These are phyloP conservation scores for Cyclotella kingstonii DNA, from an alignment of 108 stramenopile species.

Conservation along the genomic window DNA sequence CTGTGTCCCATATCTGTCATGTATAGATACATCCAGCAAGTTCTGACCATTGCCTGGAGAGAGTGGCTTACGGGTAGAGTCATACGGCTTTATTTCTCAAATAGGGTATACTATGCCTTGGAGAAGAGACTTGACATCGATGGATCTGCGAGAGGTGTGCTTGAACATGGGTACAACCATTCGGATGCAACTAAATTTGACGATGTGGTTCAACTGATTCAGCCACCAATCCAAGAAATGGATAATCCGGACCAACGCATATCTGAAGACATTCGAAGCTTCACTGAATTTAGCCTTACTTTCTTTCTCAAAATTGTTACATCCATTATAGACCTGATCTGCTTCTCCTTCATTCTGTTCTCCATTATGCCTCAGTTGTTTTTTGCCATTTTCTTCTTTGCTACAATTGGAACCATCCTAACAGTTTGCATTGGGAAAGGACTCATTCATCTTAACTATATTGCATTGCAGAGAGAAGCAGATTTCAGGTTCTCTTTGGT, in stretches of 20 bases:
- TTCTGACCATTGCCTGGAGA: slow-evolving; percentile 63
- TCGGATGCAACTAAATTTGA: too few species aligned
- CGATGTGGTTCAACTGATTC: too few species aligned
- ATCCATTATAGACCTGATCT: slow-evolving; percentile 60
- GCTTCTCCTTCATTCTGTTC: slow-evolving; percentile 67
- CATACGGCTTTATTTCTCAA: slow-evolving; percentile 52
- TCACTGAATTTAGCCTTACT: slow-evolving; percentile 60
- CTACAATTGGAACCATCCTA: slow-evolving; percentile 45
- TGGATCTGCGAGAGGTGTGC: neutral
- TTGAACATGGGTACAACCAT: neutral
- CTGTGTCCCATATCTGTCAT: slow-evolving; percentile 78
- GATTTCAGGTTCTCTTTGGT: slow-evolving; percentile 76
- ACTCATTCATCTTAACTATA: slow-evolving; percentile 63
- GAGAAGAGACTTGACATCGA: slow-evolving; percentile 27
- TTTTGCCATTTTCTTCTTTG: slow-evolving; percentile 60
- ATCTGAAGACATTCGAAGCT: slow-evolving; percentile 67
- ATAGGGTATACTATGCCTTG: slow-evolving; percentile 58
- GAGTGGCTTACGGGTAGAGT: slow-evolving; percentile 81
- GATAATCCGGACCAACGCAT: slow-evolving; percentile 83
- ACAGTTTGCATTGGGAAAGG: slow-evolving; percentile 45
- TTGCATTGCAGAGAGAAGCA: slow-evolving; percentile 56
- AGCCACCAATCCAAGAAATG: slow-evolving; percentile 44
- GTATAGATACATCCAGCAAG: slow-evolving; percentile 60
- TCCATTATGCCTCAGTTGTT: slow-evolving; percentile 65
- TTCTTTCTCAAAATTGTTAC: slow-evolving; percentile 67